Evolutionary conservation across 768 basidiomycete genomes (phyloP).

Genomic region (Fibroporia radiculosa): DNA sequence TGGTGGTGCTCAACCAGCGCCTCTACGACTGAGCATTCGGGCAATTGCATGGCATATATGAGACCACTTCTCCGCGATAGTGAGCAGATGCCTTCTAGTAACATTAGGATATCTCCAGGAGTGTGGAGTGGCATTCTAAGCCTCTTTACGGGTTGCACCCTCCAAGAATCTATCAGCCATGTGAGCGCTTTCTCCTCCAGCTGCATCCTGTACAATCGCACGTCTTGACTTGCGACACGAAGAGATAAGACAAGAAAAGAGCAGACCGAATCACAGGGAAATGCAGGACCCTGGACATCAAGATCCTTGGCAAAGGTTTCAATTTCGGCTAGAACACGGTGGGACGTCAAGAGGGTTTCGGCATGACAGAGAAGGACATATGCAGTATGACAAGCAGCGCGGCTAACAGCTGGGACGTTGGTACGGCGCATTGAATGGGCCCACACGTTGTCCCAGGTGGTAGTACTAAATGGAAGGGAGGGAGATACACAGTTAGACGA

Average conservation of each 20-base stretch:
- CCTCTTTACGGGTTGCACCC: conserved; percentile 25
- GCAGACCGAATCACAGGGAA: conserved; percentile 88
- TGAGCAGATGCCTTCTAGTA: conserved; percentile 61
- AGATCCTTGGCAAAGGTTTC: conserved; percentile 76
- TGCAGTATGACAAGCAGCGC: conserved; percentile 72
- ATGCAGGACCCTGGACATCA: conserved; percentile 83
- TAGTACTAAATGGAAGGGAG: conserved; percentile 16
- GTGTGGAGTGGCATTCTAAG: conserved; percentile 44
- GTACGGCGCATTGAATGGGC: conserved; percentile 70
- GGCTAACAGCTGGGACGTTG: conserved; percentile 58
- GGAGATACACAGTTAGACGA: background rate
- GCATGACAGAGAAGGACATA: conserved; percentile 42
- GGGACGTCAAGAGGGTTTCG: conserved; percentile 39
- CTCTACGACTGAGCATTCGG: conserved; percentile 60
- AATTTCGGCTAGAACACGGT: conserved; percentile 62
- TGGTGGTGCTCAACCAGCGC: conserved; percentile 50
- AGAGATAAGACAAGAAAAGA: conserved; percentile 67
- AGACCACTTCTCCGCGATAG: conserved; percentile 39
- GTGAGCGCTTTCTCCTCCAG: conserved; percentile 79
- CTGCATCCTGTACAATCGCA: conserved; percentile 74
- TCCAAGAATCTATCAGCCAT: conserved; percentile 78
- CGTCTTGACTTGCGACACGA: conserved; percentile 69
- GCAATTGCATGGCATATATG: conserved; percentile 46
- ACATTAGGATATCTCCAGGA: conserved; percentile 49
- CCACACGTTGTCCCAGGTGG: conserved; percentile 82